Conservation (phyloP, 1,284 basidiomycete species). For the Xanthoconium separans region DNA sequence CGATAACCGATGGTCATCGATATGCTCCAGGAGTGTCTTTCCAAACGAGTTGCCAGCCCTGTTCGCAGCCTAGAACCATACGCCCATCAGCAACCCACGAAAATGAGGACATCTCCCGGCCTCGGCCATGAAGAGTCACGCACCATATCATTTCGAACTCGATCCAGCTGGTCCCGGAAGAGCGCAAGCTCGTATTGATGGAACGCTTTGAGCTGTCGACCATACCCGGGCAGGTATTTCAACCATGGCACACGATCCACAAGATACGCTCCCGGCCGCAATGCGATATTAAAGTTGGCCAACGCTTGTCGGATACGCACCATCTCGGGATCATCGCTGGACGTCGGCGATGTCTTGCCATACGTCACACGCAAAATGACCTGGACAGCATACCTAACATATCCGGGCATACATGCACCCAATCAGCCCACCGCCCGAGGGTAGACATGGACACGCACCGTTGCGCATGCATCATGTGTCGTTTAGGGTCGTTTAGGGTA, state of each 20-base stretch:
- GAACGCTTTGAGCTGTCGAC: conserved; percentile 1
- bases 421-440: no score
- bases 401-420: no score
- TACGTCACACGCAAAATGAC: conserved; percentile 12
- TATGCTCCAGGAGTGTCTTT: conserved; percentile 9
- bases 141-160: no score
- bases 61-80: no score
- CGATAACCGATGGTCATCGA: conserved; percentile 6
- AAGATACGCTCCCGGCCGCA: conserved; percentile 10
- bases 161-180: conserved; percentile 2
- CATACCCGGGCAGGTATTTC: conserved; percentile 15
- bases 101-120: no score
- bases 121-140: no score
- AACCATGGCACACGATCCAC: conserved; percentile 11
- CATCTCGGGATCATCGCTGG: conserved; percentile 5
- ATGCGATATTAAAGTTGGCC: background rate
- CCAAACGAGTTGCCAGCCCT: conserved; percentile 7
- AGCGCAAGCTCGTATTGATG: conserved; percentile 6
- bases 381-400: conserved; percentile 6
- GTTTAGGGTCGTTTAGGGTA: conserved; percentile 3
- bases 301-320: background rate
- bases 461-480: no score
- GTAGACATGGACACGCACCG: no score
- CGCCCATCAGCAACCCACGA: no score
- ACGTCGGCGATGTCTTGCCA: conserved; percentile 1